Evolutionary conservation across 2,329 filamentous ascomycete genomes (phyloP), one percentile per base, ranked within the genome.

Genomic region (Cylindrodendrum hubeiense): DNA sequence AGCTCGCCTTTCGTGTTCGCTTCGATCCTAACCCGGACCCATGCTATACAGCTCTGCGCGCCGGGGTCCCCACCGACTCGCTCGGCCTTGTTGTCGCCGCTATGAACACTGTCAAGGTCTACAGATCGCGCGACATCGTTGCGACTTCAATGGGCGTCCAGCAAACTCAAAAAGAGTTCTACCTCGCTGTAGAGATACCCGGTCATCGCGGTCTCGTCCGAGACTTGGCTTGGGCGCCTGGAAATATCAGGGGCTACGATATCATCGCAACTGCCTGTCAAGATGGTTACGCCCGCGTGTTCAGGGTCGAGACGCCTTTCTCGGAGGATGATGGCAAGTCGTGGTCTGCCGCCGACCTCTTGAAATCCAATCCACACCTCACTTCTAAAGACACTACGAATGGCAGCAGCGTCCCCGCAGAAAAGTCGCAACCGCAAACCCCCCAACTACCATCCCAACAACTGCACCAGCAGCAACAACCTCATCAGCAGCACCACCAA

Each of bases 201-300:
- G 90, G 90, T 2, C 93, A 97, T 72, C 86, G 88, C 8, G 90
- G 91, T 1, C 85, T 98, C 41, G 92, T 98, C 7, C 87, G 95
- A 51, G 95, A 98, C 77, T 88, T 98, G 1, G 91, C 93, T 2
- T 99, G 96, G 96, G 94, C 95, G 1, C 92, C 94, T 51, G 95
- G 94, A 13, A 97, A 94, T 69, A 94, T 97, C 73, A 85, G 95
- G 41, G 95, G 95, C 1, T 95, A 93, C 77, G 96, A 99, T 78
- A 87, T 95, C 62, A 87, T 98, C 72, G 96, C 95, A 3, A 97
- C 95, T 6, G 95, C 94, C 3, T 96, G 93, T 77, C 97, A 97
- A 79, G 96, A 99, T 77, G 95, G 96, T 3, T 91, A 90, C 72
- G 90, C 98, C 43, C 88, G 95, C 43, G 91, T 99, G n/a, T 97